Evolutionary conservation across 2,329 filamentous ascomycete species (phyloP).

Genomic region (Sphaerulina musiva): DNA sequence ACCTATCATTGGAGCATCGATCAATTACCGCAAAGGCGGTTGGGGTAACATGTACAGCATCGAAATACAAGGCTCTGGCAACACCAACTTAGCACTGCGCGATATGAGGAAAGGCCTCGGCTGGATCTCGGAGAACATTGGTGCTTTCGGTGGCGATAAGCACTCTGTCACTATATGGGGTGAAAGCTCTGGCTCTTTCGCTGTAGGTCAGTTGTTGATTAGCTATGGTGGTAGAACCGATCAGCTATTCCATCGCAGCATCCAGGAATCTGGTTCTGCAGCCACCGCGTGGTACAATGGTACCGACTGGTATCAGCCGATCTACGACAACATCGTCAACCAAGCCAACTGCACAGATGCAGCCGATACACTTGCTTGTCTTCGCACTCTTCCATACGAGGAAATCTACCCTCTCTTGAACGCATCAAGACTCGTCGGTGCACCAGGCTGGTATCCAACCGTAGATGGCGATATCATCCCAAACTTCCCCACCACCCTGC

Average conservation of each 20-base stretch:
- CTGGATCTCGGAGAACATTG: conserved; percentile 41
- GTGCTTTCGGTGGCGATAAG: conserved; percentile 17
- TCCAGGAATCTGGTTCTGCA: conserved; percentile 39
- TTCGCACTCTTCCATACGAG: conserved; percentile 45
- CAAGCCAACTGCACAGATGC: conserved; percentile 17
- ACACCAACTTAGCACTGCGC: conserved; percentile 43
- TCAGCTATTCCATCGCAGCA: conserved; percentile 42
- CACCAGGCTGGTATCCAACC: conserved; percentile 37
- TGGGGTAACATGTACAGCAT: conserved; percentile 61
- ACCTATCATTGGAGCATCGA: conserved; percentile 53
- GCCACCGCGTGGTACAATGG: conserved; percentile 21
- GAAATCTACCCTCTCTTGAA: conserved; percentile 19
- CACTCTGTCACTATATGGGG: conserved; percentile 18
- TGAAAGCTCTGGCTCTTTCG: conserved; percentile 37
- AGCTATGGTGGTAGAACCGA: conserved; percentile 45
- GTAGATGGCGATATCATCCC: conserved; percentile 53
- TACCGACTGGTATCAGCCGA: conserved; percentile 41
- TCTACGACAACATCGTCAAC: conserved; percentile 57
- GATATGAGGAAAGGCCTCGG: conserved; percentile 42
- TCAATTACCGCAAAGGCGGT: conserved; percentile 59
- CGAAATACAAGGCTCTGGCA: conserved; percentile 49
- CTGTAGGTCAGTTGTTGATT: conserved; percentile 41
- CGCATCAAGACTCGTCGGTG: conserved; percentile 23
- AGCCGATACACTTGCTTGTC: conserved; percentile 45
- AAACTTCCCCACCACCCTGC: conserved; percentile 48